phyloP scores from a whole-genome alignment of 202 grass and related monocot genomes.

The Dendrocalamus latiflorus region DNA sequence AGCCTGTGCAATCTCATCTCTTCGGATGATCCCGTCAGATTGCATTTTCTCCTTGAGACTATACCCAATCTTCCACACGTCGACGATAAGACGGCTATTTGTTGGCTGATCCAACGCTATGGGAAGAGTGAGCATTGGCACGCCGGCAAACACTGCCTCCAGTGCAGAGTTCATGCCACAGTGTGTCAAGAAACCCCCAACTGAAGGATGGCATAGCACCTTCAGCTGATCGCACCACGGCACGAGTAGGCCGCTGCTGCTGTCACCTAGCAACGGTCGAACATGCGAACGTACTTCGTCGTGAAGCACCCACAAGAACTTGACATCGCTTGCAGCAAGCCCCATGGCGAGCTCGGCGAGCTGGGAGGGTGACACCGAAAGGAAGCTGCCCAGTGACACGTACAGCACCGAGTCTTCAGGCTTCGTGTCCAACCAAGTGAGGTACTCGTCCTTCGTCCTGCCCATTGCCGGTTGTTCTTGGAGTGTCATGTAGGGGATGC shows the following conservation, averaged over 20 bases:
- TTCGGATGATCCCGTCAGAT: slow-evolving; percentile 31
- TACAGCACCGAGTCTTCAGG: slow-evolving; percentile 41
- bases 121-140: slow-evolving; percentile 60
- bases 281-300: not conserved
- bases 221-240: slow-evolving; percentile 63
- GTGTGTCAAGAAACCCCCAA: slow-evolving; percentile 54
- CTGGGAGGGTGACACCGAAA: slow-evolving; percentile 56
- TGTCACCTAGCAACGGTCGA: not conserved
- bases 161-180: slow-evolving; percentile 75
- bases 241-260: slow-evolving; percentile 19
- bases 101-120: slow-evolving; percentile 50
- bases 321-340: slow-evolving; percentile 31
- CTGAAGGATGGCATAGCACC: slow-evolving; percentile 50
- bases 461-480: not conserved
- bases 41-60: slow-evolving; percentile 42
- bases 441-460: not conserved
- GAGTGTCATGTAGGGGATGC: slow-evolving; percentile 32
- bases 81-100: slow-evolving; percentile 42
- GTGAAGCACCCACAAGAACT: slow-evolving; percentile 57
- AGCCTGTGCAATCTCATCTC: slow-evolving; percentile 41
- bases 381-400: slow-evolving; percentile 71
- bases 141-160: slow-evolving; percentile 50
- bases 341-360: slow-evolving; percentile 61
- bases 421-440: slow-evolving; percentile 60
- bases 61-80: slow-evolving; percentile 50